Conservation (phyloP, 116 monocot species). For the Iris pallida region DNA sequence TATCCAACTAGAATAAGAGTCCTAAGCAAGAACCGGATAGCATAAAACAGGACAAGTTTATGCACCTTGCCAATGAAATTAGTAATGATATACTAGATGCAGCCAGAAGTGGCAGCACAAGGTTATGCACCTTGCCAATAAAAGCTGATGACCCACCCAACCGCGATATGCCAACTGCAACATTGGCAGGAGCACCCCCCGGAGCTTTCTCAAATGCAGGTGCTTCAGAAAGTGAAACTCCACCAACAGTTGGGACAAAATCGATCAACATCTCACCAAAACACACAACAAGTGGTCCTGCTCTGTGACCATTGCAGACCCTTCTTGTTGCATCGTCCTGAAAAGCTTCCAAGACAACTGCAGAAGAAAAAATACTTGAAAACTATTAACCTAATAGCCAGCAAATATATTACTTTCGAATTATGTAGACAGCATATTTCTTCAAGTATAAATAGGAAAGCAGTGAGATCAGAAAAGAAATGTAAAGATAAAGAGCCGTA, state of each 20-base stretch:
- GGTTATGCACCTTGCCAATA: constrained; percentile 25
- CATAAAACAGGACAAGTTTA: too few species aligned
- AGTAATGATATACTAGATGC: not conserved
- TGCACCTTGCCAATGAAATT: too few species aligned
- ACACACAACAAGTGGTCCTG: constrained; percentile 35
- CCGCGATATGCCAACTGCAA: constrained; percentile 29
- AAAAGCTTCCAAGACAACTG: not conserved
- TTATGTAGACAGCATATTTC: not conserved
- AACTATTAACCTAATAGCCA: not conserved
- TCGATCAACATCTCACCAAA: constrained; percentile 37
- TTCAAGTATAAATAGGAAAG: too few species aligned
- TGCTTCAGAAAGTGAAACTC: constrained; percentile 50
- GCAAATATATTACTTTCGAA: not conserved
- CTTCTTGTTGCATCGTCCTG: not conserved
- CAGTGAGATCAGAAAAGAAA: too few species aligned
- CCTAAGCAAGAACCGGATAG: too few species aligned
- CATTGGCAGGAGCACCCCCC: constrained; percentile 72
- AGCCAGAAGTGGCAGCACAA: not conserved
- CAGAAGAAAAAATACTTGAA: not conserved
- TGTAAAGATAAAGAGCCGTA: too few species aligned
- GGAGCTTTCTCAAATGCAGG: constrained; percentile 58
- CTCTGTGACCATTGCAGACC: not conserved
- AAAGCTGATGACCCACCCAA: constrained; percentile 34
- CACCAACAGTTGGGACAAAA: constrained; percentile 40
- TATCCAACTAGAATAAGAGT: too few species aligned